Percentiles rank a stretch among this genome's conserved stretches.
Conservation (phyloP, 75 land plant species). For the Selaginella moellendorffii region DNA sequence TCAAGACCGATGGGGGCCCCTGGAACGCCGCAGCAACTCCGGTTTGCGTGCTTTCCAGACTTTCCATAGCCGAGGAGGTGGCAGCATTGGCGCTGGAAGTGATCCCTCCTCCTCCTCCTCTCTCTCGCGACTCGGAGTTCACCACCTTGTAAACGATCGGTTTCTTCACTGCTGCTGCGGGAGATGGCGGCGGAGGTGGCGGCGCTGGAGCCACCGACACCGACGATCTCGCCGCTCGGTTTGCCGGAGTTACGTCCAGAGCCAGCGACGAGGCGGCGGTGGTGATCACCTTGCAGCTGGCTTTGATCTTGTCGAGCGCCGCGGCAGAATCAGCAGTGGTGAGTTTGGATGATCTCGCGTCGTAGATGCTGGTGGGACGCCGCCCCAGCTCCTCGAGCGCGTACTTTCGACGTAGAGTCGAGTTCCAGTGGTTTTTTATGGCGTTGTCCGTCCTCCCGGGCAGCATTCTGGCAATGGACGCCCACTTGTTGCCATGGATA, state of each 20-base stretch:
- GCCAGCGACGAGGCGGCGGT: not conserved
- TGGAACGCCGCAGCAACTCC: not conserved
- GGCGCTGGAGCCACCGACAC: too few species aligned
- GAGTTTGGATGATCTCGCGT: too few species aligned
- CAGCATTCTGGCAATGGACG: conserved; percentile 64
- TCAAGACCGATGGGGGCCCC: conserved; percentile 20
- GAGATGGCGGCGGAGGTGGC: not conserved
- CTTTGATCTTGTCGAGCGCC: too few species aligned
- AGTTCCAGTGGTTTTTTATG: conserved; percentile 94
- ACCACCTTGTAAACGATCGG: not conserved
- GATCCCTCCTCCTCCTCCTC: conserved; percentile 10
- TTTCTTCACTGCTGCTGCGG: not conserved
- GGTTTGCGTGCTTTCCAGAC: conserved; percentile 16
- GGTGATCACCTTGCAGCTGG: too few species aligned
- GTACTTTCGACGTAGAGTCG: conserved; percentile 42
- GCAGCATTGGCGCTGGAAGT: conserved; percentile 11
- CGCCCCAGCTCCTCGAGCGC: conserved; percentile 17
- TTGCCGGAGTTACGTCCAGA: not conserved
- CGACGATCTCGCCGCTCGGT: too few species aligned
- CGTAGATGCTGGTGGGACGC: conserved; percentile 19
- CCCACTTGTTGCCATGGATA: conserved; percentile 95
- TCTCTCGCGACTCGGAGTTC: conserved; percentile 6
- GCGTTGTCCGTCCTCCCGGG: conserved; percentile 95
- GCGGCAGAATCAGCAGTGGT: too few species aligned
- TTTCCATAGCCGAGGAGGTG: conserved; percentile 4